Percentiles rank a stretch among this genome's conserved stretches.
phyloP scores from a whole-genome alignment of 192 early-diverging fungal species.

The Entrophospora sp. region DNA sequence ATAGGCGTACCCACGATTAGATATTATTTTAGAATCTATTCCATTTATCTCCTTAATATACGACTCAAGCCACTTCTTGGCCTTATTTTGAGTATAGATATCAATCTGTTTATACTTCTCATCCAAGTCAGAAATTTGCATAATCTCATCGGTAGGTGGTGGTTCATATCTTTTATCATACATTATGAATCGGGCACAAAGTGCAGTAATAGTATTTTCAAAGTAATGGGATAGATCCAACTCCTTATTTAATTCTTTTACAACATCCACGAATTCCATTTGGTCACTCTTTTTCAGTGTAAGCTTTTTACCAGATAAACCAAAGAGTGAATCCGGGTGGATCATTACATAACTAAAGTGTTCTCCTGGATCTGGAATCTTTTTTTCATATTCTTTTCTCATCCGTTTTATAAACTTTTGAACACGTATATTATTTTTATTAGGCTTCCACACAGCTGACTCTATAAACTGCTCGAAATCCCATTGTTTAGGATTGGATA shows the following conservation, averaged over 20 bases:
- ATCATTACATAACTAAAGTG: not conserved
- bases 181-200: not conserved
- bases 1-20: constrained; percentile 1
- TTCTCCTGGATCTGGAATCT: not conserved
- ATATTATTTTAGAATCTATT: not conserved
- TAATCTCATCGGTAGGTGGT: not conserved
- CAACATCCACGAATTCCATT: not conserved
- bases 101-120: constrained; percentile 4
- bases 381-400: not conserved
- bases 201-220: not conserved
- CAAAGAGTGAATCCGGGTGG: too few relatives aligned
- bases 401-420: not conserved
- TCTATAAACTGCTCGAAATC: not conserved
- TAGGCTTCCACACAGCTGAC: not conserved
- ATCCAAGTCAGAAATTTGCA: not conserved
- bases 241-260: not conserved
- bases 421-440: not conserved
- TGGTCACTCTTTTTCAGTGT: not conserved
- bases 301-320: not conserved
- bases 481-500: not conserved
- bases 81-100: not conserved
- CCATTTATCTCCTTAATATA: constrained; percentile 2
- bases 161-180: not conserved
- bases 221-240: not conserved
- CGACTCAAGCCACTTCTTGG: not conserved